Conservation (phyloP, 306 rosid genomes). For the Spatholobus suberectus region DNA sequence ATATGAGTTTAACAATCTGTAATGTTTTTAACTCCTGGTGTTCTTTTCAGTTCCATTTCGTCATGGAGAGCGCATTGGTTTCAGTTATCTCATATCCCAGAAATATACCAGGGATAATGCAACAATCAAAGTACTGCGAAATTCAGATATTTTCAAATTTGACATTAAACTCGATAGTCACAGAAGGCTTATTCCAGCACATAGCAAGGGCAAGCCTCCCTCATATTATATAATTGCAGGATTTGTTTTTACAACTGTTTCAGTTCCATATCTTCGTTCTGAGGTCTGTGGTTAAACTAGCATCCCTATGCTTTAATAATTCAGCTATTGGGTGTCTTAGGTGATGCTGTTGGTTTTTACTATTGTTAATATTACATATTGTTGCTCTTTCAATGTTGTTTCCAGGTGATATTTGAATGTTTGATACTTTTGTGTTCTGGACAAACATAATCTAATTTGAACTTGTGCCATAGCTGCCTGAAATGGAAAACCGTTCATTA, state of each 20-base stretch:
- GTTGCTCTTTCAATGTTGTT: neutral
- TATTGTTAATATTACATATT: conserved; percentile 7
- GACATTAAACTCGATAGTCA: conserved; percentile 69
- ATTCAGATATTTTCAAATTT: conserved; percentile 61
- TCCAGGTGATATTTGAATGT: neutral
- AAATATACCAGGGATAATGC: conserved; percentile 76
- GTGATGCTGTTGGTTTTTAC: conserved; percentile 5
- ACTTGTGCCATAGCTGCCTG: neutral
- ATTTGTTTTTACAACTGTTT: conserved; percentile 83
- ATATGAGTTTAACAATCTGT: conserved; percentile 42
- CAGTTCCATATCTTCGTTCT: conserved; percentile 97
- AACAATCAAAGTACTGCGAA: conserved; percentile 70
- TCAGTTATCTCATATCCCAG: conserved; percentile 88
- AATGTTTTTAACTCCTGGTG: conserved; percentile 61
- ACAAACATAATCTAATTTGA: conserved; percentile 22
- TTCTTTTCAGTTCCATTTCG: conserved; percentile 87
- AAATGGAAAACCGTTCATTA: conserved; percentile 7
- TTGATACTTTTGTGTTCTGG: neutral
- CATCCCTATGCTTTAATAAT: conserved; percentile 4
- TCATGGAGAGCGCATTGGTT: conserved; percentile 96
- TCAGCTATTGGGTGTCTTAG: conserved; percentile 1
- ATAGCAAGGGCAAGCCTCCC: conserved; percentile 90
- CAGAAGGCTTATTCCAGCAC: conserved; percentile 89
- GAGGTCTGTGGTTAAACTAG: conserved; percentile 72
- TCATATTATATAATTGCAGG: conserved; percentile 96